Evolutionary conservation across 2,329 filamentous ascomycete genomes (phyloP).

Genomic region (Madurella fahalii): DNA sequence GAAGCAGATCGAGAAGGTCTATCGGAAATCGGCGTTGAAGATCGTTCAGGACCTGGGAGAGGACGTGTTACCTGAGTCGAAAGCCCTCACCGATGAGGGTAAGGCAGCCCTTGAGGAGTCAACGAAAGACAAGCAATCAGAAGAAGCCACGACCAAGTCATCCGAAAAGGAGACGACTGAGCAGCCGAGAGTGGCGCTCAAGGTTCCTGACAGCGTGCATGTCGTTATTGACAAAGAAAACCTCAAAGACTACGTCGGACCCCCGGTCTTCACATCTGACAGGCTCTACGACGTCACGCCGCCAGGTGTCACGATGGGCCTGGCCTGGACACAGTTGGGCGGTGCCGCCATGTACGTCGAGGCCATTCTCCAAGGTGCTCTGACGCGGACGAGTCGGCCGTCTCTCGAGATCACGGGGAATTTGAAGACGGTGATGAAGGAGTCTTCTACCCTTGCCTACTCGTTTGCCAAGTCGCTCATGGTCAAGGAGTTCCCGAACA

Average conservation of each 20-base stretch:
- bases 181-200: slow-evolving; percentile 68
- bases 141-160: slow-evolving; percentile 23
- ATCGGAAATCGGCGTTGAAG: slow-evolving; percentile 93
- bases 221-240: slow-evolving; percentile 84
- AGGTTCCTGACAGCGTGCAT: slow-evolving; percentile 82
- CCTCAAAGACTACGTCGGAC: slow-evolving; percentile 93
- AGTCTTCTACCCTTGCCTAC: slow-evolving; percentile 92
- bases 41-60: slow-evolving; percentile 95
- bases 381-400: slow-evolving; percentile 69
- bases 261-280: slow-evolving; percentile 92
- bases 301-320: slow-evolving; percentile 91
- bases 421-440: slow-evolving; percentile 95
- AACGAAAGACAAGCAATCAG: slow-evolving; percentile 44
- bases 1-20: slow-evolving; percentile 99
- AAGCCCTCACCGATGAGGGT: slow-evolving; percentile 79
- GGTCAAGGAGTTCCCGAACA: slow-evolving; percentile 79
- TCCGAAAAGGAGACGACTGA: slow-evolving; percentile 64
- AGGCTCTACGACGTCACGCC: slow-evolving; percentile 91
- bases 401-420: slow-evolving; percentile 91
- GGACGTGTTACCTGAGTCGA: slow-evolving; percentile 71
- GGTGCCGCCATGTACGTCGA: slow-evolving; percentile 96
- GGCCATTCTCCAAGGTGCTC: slow-evolving; percentile 82
- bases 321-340: slow-evolving; percentile 97
- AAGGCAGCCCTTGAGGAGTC: slow-evolving; percentile 71
- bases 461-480: slow-evolving; percentile 90